Base-by-base conservation (phyloP, 495 filamentous ascomycete species). In the Baudoinia panamericana region DNA sequence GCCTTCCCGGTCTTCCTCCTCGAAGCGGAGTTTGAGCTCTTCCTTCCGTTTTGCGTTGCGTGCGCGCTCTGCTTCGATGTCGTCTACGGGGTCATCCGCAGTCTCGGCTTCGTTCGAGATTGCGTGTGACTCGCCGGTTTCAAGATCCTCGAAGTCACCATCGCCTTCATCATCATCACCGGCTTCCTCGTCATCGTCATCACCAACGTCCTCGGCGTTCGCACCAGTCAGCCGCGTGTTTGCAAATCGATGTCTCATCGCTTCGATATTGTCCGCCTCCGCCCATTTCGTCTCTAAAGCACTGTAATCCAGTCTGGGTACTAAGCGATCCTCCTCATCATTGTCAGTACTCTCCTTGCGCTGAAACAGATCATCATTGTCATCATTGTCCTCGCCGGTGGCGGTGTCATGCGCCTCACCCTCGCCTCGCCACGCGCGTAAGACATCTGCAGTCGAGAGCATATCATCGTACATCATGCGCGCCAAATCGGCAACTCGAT, bases 1-100 rank as follows among this genome's bases (percentile, higher is more conserved):
- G 0, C 90, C 90, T 58, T 97, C 90, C 12, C 80, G 72, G 53
- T 97, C 90, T 65, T 97, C 90, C 56, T 95, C 87, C 56, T 97
- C 90, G 54, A 97, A 96, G 8, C 92, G 75, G 10, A 93, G 71
- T 49, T 84, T 86, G 26, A 97, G 68, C 56, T 96, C 92, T 62
- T 94, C 90, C 59, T 96, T 97, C 51, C 77, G 72, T 39, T 78
- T 73, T 0, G 90, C 90, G 52, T 96, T 97, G 53, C 72, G 80
- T 52, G 85, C 84, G 42, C 90, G 80, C 60, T 97, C 90, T 2
- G 77, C 81, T 56, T 84, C 82, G 19, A 92, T 54, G 23, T 72
- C 81, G 54, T 84, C 80, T 17, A 90, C 53, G 21, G 72, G 63
- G 55, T 43, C 58, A 4, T 15, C 5, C 15, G 32, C 20, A 49